phyloP scores from a whole-genome alignment of 1,139 yeast species.

The Groenewaldozyma sp. region DNA sequence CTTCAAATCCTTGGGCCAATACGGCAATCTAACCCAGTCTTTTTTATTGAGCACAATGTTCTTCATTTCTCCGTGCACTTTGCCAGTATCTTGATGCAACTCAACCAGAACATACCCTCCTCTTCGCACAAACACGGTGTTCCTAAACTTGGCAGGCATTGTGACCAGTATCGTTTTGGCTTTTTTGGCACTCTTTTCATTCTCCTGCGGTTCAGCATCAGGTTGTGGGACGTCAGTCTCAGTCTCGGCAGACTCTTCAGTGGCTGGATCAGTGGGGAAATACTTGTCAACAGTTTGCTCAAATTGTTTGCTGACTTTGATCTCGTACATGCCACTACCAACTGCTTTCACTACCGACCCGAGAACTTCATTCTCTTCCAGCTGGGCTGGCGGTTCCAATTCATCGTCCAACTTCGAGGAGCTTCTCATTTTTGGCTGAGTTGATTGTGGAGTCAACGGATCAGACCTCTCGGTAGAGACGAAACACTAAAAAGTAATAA shows the following conservation, averaged over 20 bases:
- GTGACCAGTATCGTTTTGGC: constrained; percentile 21
- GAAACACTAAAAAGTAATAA: neutral
- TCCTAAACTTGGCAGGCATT: constrained; percentile 31
- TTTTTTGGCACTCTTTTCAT: constrained; percentile 7
- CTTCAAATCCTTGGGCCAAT: constrained; percentile 30
- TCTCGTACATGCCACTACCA: constrained; percentile 29
- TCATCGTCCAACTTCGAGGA: constrained; percentile 13
- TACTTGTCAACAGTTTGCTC: constrained; percentile 10
- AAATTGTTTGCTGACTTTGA: constrained; percentile 19
- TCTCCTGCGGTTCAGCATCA: constrained; percentile 4
- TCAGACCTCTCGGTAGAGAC: too few species aligned
- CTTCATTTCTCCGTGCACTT: constrained; percentile 29
- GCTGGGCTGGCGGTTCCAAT: constrained; percentile 26
- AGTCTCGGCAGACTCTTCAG: constrained; percentile 1
- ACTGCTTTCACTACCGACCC: constrained; percentile 25
- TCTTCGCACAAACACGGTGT: constrained; percentile 30
- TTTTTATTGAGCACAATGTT: constrained; percentile 29
- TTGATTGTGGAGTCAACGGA: neutral
- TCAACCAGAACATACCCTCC: constrained; percentile 31
- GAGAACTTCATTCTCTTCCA: constrained; percentile 25
- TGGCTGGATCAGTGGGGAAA: constrained; percentile 1
- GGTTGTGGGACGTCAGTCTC: neutral
- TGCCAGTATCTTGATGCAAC: constrained; percentile 16
- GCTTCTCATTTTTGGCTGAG: neutral
- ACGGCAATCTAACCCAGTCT: constrained; percentile 30